phyloP scores from a whole-genome alignment of 495 filamentous ascomycete genomes.

The Podospora fimiseda region DNA sequence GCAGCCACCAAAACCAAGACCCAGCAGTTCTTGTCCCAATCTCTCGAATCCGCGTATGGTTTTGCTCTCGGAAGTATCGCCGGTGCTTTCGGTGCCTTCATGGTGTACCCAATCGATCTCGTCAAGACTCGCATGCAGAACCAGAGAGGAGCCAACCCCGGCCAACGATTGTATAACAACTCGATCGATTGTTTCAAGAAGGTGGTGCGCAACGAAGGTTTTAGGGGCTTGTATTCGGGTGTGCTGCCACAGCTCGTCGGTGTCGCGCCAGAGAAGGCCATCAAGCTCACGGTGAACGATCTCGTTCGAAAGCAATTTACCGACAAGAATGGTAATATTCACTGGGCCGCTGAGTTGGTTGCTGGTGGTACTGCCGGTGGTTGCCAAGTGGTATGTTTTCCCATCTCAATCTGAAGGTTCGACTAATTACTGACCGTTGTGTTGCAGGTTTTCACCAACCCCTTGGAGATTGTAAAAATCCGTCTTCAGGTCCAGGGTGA shows the following conservation, averaged over 20 bases:
- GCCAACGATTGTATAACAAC: conserved; percentile 90
- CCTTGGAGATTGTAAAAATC: conserved; percentile 98
- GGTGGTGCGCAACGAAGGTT: conserved; percentile 87
- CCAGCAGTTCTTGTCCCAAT: conserved; percentile 47
- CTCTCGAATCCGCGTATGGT: conserved; percentile 77
- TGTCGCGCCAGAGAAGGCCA: conserved; percentile 96
- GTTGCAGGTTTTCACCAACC: conserved; percentile 84
- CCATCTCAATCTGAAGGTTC: not conserved
- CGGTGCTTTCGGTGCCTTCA: conserved; percentile 95
- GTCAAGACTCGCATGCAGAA: conserved; percentile 99
- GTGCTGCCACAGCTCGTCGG: conserved; percentile 92
- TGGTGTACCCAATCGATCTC: conserved; percentile 98
- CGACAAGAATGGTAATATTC: conserved; percentile 72
- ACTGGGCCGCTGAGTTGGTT: conserved; percentile 64
- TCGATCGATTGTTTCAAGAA: conserved; percentile 88
- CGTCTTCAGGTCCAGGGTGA: conserved; percentile 96
- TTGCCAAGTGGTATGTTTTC: conserved; percentile 87
- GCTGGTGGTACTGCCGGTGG: conserved; percentile 87
- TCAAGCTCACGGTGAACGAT: conserved; percentile 97
- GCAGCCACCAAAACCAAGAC: conserved; percentile 36
- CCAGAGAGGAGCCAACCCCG: conserved; percentile 73
- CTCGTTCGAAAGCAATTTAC: conserved; percentile 71
- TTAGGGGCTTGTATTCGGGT: conserved; percentile 85
- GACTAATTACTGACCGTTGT: conserved; percentile 14
- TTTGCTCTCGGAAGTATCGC: conserved; percentile 84